Conservation (phyloP, 306 rosid species). For the Rosa rugosa region DNA sequence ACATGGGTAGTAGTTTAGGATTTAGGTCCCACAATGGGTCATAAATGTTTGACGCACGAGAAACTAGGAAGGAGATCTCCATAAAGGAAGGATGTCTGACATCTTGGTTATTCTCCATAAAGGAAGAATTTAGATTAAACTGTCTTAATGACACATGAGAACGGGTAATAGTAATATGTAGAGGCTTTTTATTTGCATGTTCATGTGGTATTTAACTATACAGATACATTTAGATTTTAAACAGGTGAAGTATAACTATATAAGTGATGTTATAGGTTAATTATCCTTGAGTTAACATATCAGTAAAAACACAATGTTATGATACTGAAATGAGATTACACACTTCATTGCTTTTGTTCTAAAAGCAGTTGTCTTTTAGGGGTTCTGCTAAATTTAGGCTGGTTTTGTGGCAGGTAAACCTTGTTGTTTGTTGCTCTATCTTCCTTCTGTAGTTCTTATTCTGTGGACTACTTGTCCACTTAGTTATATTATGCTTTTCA, state of each 20-base stretch:
- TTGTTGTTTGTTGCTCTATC: too few species aligned
- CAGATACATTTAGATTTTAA: background rate
- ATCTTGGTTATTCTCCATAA: background rate
- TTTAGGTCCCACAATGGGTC: background rate
- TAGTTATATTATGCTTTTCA: too few species aligned
- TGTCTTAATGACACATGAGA: background rate
- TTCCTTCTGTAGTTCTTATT: too few species aligned
- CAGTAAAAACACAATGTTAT: background rate
- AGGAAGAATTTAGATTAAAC: background rate
- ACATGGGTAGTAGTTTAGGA: background rate
- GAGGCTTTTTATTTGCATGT: background rate
- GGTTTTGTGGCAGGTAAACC: too few species aligned
- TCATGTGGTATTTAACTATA: background rate
- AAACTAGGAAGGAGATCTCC: background rate
- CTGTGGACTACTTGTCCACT: too few species aligned
- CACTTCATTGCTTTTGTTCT: background rate
- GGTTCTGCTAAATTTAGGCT: too few species aligned
- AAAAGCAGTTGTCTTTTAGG: background rate
- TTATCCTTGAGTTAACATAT: background rate
- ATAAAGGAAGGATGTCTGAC: background rate
- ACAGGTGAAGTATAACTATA: background rate
- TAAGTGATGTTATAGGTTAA: background rate
- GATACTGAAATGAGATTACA: background rate
- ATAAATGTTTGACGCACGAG: background rate
- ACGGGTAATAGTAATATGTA: too few species aligned